phyloP scores from a whole-genome alignment of 2,329 filamentous ascomycete species.

The Diaporthe aspalathi region DNA sequence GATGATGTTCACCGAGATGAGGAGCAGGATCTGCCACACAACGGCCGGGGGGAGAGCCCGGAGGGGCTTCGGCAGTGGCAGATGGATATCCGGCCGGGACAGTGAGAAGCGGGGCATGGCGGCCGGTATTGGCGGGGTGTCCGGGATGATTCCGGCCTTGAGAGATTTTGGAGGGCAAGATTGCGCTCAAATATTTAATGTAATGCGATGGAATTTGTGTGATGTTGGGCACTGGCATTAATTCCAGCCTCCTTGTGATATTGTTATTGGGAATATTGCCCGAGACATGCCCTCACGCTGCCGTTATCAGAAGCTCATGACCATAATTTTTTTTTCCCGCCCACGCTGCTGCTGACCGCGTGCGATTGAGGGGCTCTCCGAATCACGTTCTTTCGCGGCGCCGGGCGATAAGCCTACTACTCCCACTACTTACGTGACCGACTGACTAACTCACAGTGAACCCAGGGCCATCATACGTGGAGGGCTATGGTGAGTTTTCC shows the following conservation, averaged over 20 bases:
- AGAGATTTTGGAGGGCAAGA: too few species aligned
- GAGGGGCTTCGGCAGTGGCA: slow-evolving; percentile 46
- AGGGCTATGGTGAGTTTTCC: neutral
- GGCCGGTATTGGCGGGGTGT: neutral
- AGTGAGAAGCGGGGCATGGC: slow-evolving; percentile 40
- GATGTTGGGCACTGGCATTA: neutral
- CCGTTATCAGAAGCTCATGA: neutral
- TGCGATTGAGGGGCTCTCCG: slow-evolving; percentile 17
- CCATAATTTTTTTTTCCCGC: neutral
- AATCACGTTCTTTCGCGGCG: slow-evolving; percentile 6
- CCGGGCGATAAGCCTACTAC: slow-evolving; percentile 8
- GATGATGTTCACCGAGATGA: slow-evolving; percentile 63
- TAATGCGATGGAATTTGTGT: neutral
- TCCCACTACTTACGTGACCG: neutral
- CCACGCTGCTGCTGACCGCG: neutral
- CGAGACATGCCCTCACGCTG: neutral
- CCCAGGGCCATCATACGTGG: neutral
- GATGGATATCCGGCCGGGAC: slow-evolving; percentile 30
- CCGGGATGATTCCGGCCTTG: neutral
- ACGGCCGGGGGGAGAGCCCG: slow-evolving; percentile 47
- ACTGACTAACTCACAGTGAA: slow-evolving; percentile 24
- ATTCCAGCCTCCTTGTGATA: neutral
- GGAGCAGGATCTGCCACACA: slow-evolving; percentile 61
- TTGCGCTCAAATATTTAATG: neutral
- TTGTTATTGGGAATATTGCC: neutral